A percentile compares a stretch with the other conserved stretches of the same genome.
These are phyloP conservation scores for Mycocentrospora acerina DNA, from an alignment of 2,329 filamentous ascomycete genomes.

Conservation along the genomic window DNA sequence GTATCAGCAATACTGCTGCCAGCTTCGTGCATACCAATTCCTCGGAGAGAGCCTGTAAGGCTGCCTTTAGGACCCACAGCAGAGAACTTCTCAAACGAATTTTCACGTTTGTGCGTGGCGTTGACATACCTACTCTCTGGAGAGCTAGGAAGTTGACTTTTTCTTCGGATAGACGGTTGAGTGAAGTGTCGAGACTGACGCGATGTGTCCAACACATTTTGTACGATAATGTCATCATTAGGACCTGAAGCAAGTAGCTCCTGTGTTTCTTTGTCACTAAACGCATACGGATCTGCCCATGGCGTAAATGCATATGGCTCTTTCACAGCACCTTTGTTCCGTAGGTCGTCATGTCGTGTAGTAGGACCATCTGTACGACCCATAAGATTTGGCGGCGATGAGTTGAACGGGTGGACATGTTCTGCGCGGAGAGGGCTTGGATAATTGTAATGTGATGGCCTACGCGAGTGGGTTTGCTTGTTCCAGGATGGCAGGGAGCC, in stretches of 20 bases:
- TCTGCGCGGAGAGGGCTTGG: conserved; percentile 20
- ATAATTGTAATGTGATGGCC: conserved; percentile 22
- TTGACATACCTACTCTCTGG: conserved; percentile 1
- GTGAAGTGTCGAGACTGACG: not conserved
- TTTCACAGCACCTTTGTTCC: conserved; percentile 6
- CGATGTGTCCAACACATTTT: not conserved
- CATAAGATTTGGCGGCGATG: conserved; percentile 28
- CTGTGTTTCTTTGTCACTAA: conserved; percentile 36
- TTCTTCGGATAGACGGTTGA: not conserved
- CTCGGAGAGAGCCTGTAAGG: conserved; percentile 39
- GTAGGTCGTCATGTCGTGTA: not conserved
- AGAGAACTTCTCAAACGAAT: conserved; percentile 40
- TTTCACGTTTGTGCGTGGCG: conserved; percentile 23
- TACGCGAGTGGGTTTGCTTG: conserved; percentile 10
- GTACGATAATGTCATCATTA: conserved; percentile 32
- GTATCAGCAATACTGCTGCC: conserved; percentile 43
- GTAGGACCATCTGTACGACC: conserved; percentile 11
- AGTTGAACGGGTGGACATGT: conserved; percentile 29
- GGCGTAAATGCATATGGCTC: conserved; percentile 19
- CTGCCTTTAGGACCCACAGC: conserved; percentile 38
- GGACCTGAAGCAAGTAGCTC: conserved; percentile 39
- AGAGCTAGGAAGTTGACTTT: conserved; percentile 5
- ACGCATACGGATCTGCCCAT: conserved; percentile 22
- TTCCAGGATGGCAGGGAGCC: conserved; percentile 13
- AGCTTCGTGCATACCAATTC: conserved; percentile 38